These are phyloP conservation scores for Endotrypanum monterogeii DNA, from an alignment of 208 protist genomes.

Conservation along the genomic window DNA sequence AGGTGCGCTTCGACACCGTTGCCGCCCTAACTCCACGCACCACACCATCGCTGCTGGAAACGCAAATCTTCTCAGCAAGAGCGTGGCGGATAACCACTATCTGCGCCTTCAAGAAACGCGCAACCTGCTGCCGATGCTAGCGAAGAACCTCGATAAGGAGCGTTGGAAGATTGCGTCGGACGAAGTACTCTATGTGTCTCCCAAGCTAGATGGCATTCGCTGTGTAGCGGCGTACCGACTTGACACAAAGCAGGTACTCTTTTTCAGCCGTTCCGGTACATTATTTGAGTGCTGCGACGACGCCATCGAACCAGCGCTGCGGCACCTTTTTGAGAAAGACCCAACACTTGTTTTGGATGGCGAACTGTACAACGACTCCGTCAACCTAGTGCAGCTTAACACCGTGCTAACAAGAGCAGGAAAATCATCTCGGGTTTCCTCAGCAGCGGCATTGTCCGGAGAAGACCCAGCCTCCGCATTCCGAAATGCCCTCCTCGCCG, in stretches of 20 bases:
- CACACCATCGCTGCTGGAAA: conserved; percentile 41
- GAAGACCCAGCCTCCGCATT: conserved; percentile 5
- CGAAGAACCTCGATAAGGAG: conserved; percentile 78
- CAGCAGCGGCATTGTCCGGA: not conserved
- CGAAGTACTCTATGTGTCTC: conserved; percentile 73
- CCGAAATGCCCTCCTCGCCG: conserved; percentile 9
- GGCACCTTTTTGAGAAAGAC: conserved; percentile 64
- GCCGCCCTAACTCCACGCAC: conserved; percentile 53
- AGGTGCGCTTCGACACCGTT: conserved; percentile 43
- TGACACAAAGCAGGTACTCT: conserved; percentile 45
- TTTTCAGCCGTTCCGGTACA: conserved; percentile 86
- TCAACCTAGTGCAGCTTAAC: conserved; percentile 33
- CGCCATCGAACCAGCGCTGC: conserved; percentile 67
- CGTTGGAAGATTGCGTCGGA: conserved; percentile 43
- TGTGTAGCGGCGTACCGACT: conserved; percentile 78
- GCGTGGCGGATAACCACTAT: conserved; percentile 72
- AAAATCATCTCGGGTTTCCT: not conserved
- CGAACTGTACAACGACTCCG: conserved; percentile 85
- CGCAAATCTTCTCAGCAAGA: conserved; percentile 71
- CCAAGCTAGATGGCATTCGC: conserved; percentile 92
- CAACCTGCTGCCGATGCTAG: conserved; percentile 90
- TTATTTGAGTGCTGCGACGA: conserved; percentile 89
- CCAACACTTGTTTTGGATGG: conserved; percentile 84
- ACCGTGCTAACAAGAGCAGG: not conserved
- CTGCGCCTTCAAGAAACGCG: conserved; percentile 58